Base-by-base conservation (phyloP, 352 stramenopile species). In the Phytophthora pseudosyringae region DNA sequence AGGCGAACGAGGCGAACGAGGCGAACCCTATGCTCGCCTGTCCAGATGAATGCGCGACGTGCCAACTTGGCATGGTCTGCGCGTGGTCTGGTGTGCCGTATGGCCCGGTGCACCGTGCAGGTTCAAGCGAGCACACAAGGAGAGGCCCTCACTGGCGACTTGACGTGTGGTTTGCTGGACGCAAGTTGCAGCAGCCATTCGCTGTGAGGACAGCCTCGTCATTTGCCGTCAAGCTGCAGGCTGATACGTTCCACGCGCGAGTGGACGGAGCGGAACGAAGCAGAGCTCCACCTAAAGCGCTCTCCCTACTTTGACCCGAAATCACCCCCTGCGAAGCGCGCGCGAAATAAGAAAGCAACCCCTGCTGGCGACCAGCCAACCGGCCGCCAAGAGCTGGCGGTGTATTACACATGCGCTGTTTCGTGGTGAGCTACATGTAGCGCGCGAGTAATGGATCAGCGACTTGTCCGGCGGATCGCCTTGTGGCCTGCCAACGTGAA, bases 391-490 rank as follows among this genome's bases (percentile, higher is more conserved):
- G 53, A 43, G 41, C 63, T 69, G 10, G 25, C 38, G 54, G 32
- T 65, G 59, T 33, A 45, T 77, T 74, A 73, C 60, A 62, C 46
- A 73, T 53, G 25, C 13, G 40, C 10, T 54, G 56, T 51, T 53
- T 71, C 63, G 48, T 71, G 55, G 63, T 71, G 55, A 64, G 59
- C 39, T 65, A 21, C 21, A 21, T 21, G 21, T 21, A 48, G 54
- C 39, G 35, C 44, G 64, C 59, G 51, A 73, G 51, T 73, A 73
- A 73, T 73, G 64, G 51, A 56, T 52, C 59, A 43, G 31, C 40
- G 50, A 60, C 49, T 59, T 59, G 32, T 47, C 28, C 36, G 46
- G 46, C 32, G 28, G 44, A 53, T 67, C 57, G 32, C 54, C 56
- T 71, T 32, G 64, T 59, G 43, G 49, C 59, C 47, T 43, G 43